These are phyloP conservation scores for Aspergillus candidus DNA, from an alignment of 2,329 filamentous ascomycete genomes.

Conservation along the genomic window DNA sequence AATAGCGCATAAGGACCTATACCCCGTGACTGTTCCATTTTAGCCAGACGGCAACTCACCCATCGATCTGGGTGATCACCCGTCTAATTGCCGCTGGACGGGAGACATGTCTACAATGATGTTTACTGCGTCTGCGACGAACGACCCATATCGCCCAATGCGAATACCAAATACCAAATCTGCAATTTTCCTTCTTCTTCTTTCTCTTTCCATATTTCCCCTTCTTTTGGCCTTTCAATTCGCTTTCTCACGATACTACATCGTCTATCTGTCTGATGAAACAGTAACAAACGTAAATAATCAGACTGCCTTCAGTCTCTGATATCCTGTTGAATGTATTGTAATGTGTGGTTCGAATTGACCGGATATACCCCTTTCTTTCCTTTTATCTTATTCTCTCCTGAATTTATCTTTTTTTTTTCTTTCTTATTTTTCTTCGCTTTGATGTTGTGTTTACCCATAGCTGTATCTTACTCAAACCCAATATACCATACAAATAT, in stretches of 20 bases:
- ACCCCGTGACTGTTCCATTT: neutral
- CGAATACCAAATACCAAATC: neutral
- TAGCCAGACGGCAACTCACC: too few species aligned
- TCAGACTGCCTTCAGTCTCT: too few species aligned
- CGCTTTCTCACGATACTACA: too few species aligned
- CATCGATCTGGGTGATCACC: too few species aligned
- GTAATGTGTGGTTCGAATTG: too few species aligned
- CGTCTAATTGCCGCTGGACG: slow-evolving; percentile 7
- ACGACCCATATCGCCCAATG: slow-evolving; percentile 8
- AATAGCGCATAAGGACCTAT: slow-evolving; percentile 28
- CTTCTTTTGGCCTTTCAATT: too few species aligned
- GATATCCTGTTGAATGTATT: too few species aligned
- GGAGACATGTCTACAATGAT: slow-evolving; percentile 9
- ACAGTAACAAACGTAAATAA: too few species aligned
- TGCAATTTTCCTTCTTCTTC: neutral
- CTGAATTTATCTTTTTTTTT: too few species aligned
- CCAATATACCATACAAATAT: too few species aligned
- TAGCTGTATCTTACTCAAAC: neutral
- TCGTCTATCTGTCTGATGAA: too few species aligned
- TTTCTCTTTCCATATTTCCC: neutral
- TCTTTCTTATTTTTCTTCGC: slow-evolving; percentile 5
- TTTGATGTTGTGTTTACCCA: neutral
- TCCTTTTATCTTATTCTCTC: slow-evolving; percentile 4
- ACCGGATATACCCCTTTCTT: neutral
- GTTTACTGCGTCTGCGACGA: slow-evolving; percentile 17